Evolutionary conservation across 768 basidiomycete species (phyloP), one percentile per base, ranked within the genome.

Genomic region (Artomyces pyxidatus): DNA sequence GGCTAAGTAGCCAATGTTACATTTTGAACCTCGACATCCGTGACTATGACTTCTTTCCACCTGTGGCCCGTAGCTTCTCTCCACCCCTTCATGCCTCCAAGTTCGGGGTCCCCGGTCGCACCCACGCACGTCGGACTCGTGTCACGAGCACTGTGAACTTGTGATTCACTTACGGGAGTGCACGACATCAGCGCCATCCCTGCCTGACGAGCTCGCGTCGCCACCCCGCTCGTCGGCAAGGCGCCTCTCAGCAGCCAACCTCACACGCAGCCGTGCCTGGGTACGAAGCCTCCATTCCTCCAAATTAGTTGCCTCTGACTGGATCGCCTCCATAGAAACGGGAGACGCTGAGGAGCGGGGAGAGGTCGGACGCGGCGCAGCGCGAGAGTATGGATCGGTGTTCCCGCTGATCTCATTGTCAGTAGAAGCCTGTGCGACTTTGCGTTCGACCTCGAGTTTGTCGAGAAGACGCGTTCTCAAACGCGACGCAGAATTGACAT

Each of bases 231-330:
- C 28, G 17, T n/a, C 45, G 16, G 55, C 52, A 19, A 42, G 44
- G 25, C 63, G 62, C 59, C 69, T 75, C 50, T 69, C 74, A 19
- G 71, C 71, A 19, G 71, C 71, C 22, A 80, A 68, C 28, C 73
- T 71, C 22, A 70, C 68, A 22, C 68, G 73, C 54, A 80, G 55
- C 50, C 68, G 74, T 35, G 75, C 73, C 56, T 73, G 73, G 44
- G 61, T 63, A 45, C 77, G 73, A 54, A 80, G 64, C 48, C 63
- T 66, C 42, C 66, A 67, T 56, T 81, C 78, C 46, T 66, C 63
- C 55, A 12, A 29, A 26, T 49, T 54, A 48, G 54, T 53, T 49
- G 38, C 42, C 49, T 43, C 45, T 45, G 37, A 49, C 42, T 39
- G 47, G 38, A 35, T 21, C 46, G 23, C 37, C 21, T 22, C 41